Conservation (phyloP, 768 basidiomycete species). For the Trametes meyenii region DNA sequence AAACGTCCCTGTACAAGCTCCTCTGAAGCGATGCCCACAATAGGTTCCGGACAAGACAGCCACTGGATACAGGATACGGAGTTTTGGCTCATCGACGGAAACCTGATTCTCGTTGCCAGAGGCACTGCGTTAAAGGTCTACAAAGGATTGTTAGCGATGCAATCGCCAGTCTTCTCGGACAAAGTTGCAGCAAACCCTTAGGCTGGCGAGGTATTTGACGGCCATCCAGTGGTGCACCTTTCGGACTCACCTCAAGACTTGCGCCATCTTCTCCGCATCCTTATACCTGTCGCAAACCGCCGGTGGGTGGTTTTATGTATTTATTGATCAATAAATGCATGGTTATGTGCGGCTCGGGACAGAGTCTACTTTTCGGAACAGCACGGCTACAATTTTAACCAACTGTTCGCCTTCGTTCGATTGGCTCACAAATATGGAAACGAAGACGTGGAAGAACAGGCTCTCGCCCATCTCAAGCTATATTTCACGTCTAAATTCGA, state of each 20-base stretch:
- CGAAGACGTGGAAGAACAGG: neutral
- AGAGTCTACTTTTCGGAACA: no score
- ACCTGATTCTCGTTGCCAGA: conserved; percentile 30
- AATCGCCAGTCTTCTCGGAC: conserved; percentile 28
- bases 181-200: conserved; percentile 6
- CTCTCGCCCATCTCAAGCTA: neutral
- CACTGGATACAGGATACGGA: conserved; percentile 7
- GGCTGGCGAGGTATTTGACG: neutral
- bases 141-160: conserved; percentile 27
- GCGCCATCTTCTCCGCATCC: neutral
- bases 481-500: neutral
- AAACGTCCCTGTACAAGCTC: no score
- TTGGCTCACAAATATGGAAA: conserved; percentile 5
- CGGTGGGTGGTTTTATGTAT: neutral
- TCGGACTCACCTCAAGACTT: neutral
- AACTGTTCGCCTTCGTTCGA: neutral
- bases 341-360: neutral
- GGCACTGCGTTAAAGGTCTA: conserved; percentile 30
- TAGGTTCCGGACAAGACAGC: no score
- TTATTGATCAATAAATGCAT: neutral
- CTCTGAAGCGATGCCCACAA: no score
- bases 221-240: neutral
- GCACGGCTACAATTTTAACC: no score
- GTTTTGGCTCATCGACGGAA: conserved; percentile 34
- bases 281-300: neutral